Percentiles rank a stretch among this genome's conserved stretches.
Conservation (phyloP, 768 basidiomycete genomes). For the Gymnopilus dilepis region DNA sequence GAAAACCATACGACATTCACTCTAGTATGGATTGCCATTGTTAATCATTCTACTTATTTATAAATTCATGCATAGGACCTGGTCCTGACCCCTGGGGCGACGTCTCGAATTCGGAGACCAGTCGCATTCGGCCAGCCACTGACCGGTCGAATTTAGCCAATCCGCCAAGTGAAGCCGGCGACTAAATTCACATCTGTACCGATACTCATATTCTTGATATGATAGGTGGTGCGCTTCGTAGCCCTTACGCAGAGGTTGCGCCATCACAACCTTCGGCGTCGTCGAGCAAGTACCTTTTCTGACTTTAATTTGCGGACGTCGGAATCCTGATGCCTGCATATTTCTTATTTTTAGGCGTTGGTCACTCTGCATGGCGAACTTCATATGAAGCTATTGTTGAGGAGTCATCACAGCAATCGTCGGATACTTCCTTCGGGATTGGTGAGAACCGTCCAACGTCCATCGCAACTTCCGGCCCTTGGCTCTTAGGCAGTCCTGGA, state of each 20-base stretch:
- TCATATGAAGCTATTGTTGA: constrained; percentile 15
- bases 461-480: too few relatives aligned
- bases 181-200: too few relatives aligned
- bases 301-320: not conserved
- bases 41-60: not conserved
- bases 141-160: constrained; percentile 2
- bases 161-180: not conserved
- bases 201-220: not conserved
- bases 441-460: constrained; percentile 14
- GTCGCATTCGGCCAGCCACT: not conserved
- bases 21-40: constrained; percentile 4
- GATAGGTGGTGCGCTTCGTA: not conserved
- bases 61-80: constrained; percentile 5
- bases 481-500: constrained; percentile 9
- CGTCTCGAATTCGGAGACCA: not conserved
- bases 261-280: not conserved
- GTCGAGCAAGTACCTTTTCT: constrained; percentile 6
- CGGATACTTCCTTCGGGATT: constrained; percentile 8
- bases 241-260: not conserved
- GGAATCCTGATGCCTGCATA: not conserved
- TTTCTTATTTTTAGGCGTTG: constrained; percentile 6
- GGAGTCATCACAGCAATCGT: constrained; percentile 10
- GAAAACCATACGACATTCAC: constrained; percentile 17
- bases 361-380: constrained; percentile 7
- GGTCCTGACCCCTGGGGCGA: constrained; percentile 15